Percentiles rank a stretch among this genome's conserved stretches.
phyloP scores from a whole-genome alignment of 2,329 filamentous ascomycete species.

The Penicillium sp. region DNA sequence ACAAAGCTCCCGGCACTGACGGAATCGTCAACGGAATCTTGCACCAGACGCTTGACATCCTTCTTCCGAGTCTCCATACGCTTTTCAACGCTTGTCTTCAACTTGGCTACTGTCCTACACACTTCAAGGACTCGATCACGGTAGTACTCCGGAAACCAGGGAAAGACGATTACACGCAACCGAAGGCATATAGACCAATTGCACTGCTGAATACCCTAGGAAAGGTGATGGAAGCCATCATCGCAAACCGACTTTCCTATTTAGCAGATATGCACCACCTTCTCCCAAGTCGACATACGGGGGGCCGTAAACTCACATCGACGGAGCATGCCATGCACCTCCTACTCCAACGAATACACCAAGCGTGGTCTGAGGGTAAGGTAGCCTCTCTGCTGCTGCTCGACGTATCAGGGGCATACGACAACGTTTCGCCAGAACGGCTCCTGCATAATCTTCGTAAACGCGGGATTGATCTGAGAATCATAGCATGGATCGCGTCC shows the following conservation, averaged over 20 bases:
- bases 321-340: conserved; percentile 21
- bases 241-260: conserved; percentile 13
- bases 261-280: conserved; percentile 12
- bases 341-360: conserved; percentile 9
- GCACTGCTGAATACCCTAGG: conserved; percentile 19
- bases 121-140: conserved; percentile 3
- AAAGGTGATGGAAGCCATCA: conserved; percentile 17
- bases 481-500: not conserved
- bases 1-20: conserved; percentile 6
- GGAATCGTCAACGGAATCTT: conserved; percentile 7
- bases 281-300: conserved; percentile 11
- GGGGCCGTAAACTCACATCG: conserved; percentile 18
- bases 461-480: not conserved
- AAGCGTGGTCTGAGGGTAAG: conserved; percentile 9
- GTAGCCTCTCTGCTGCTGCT: conserved; percentile 15
- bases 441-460: conserved; percentile 15
- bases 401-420: conserved; percentile 18
- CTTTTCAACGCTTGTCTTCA: conserved; percentile 6
- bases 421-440: conserved; percentile 17
- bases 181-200: conserved; percentile 21
- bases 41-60: conserved; percentile 5
- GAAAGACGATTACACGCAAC: conserved; percentile 9
- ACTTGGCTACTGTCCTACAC: not conserved
- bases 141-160: conserved; percentile 7
- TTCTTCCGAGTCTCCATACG: conserved; percentile 6